Evolutionary conservation across 148 eudicot species (phyloP), one percentile per base, ranked within the genome.

Genomic region (Camellia lanceoleosa): DNA sequence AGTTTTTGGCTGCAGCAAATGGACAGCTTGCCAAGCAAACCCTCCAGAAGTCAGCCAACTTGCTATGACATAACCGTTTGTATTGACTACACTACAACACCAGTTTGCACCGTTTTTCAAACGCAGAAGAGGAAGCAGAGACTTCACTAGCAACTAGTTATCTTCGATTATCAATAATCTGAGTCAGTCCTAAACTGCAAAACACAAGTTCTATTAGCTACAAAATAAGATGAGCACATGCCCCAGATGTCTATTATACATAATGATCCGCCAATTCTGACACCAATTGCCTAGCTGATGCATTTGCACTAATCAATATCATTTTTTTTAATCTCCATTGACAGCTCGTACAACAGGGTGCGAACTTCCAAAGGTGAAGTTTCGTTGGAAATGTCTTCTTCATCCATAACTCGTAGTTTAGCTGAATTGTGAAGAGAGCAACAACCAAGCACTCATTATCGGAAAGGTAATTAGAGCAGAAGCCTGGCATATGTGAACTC

Each of bases 381-480:
- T 60, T 60, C 3, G 64, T 55, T 55, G 59, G 59, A 55, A 13
- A 55, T 55, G 12, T 60, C 64, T 18, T 60, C 63, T 60, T 60
- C 64, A 60, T 60, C 11, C 59, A 55, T 55, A 55, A 12, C 23
- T 68, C 49, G 74, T 76, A 66, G 60, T 65, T 30, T 80, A 86
- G 80, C 85, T 79, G 78, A 85, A 86, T 63, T 75, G 84, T 38
- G 91, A 88, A 44, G 82, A 78, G 73, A 93, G 82, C 77, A 88
- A 85, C 88, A 86, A 82, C 87, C 91, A 83, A 74, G 86, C 88
- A 81, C 88, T 81, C 81, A 93, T 78, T 71, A 87, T 20, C 2
- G 95, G 97, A 80, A 90, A 86, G 74, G 85, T 80, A 13, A 90
- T 75, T 20, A 86, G 54, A n/a, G 87, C 84, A 68, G 97, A 93